Conservation (phyloP, 306 rosid species). For the Malus orientalis region DNA sequence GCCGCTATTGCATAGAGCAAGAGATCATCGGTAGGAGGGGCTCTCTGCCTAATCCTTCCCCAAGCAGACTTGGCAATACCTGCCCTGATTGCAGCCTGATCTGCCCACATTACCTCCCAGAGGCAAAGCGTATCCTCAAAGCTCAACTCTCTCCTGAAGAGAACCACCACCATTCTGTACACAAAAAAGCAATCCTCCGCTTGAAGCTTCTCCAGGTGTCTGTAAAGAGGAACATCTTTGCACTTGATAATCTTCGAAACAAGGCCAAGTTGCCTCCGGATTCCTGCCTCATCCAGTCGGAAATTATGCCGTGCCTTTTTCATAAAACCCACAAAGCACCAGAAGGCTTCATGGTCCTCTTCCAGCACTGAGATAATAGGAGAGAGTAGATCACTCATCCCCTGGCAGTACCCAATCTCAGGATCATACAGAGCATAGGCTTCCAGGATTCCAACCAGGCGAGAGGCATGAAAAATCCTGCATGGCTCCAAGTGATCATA, state of each 20-base stretch:
- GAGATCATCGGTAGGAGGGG: slow-evolving; percentile 19
- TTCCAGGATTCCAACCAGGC: slow-evolving; percentile 20
- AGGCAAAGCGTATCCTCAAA: slow-evolving; percentile 22
- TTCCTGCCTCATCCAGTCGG: slow-evolving; percentile 21
- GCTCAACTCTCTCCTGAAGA: slow-evolving; percentile 20
- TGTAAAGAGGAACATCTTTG: slow-evolving; percentile 19
- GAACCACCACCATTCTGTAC: slow-evolving; percentile 28
- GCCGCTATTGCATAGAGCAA: slow-evolving; percentile 19
- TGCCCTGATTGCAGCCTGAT: slow-evolving; percentile 20
- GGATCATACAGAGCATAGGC: slow-evolving; percentile 19
- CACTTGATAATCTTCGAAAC: slow-evolving; percentile 20
- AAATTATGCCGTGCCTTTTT: slow-evolving; percentile 24
- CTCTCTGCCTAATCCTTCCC: slow-evolving; percentile 20
- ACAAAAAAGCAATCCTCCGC: slow-evolving; percentile 23
- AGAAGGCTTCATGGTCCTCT: slow-evolving; percentile 22
- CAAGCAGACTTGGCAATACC: slow-evolving; percentile 13
- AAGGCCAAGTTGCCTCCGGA: slow-evolving; percentile 19
- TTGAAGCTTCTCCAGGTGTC: slow-evolving; percentile 24
- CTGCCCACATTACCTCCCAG: slow-evolving; percentile 26
- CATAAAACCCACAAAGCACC: slow-evolving; percentile 27
- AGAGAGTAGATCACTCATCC: slow-evolving; percentile 23
- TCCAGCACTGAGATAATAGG: slow-evolving; percentile 22
- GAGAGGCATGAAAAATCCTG: slow-evolving; percentile 20
- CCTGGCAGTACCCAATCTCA: slow-evolving; percentile 24
- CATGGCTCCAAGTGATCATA: slow-evolving; percentile 15